Base-by-base conservation (phyloP, 208 protist species). In the Trypanosoma melophagium region DNA sequence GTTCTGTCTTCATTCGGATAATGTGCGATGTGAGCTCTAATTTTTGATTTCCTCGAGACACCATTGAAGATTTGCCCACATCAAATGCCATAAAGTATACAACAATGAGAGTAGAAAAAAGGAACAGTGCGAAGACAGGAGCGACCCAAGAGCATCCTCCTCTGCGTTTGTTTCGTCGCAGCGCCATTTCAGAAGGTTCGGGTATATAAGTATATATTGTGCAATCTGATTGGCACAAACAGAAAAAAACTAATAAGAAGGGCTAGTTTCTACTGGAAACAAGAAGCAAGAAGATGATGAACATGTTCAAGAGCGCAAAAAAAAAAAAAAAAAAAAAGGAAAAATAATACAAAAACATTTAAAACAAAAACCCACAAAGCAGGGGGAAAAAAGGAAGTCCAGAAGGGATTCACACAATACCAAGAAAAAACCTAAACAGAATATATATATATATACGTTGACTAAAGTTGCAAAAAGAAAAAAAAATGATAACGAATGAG, bases 71-170 rank as follows among this genome's bases (percentile, higher is more conserved):
- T 14, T 28, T 17, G 3, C 65, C 65, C 17, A 70, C 42, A 41
- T 3, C 40, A 35, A 62, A 70, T 10, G 65, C 65, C 8, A 44
- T 63, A 19, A 55, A 7, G 21, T 70, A 70, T 0, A 70, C 65
- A 5, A 25, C 44, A 1, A 63, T 13, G 42, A 52, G 42, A 40
- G 53, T 0, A 13, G 25, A 0, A 19, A 52, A 5, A 22, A 10
- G 5, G 19, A 7, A n/a, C 25, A 35, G 2, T 0, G 55, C 21
- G 1, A 69, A 50, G 28, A 40, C 16, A 38, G 41, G 40, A 13
- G 38, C 13, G 25, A 60, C 21, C 2, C 3, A 9, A 51, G 31
- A 47, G 2, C 42, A 47, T n/a, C 13, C 9, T 10, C 1, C 13
- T 8, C n/a, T n/a, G n/a, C 16, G 42, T 47, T 17, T 47, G 16